phyloP scores from a whole-genome alignment of 331 rosid species.

The Quercus lobata region DNA sequence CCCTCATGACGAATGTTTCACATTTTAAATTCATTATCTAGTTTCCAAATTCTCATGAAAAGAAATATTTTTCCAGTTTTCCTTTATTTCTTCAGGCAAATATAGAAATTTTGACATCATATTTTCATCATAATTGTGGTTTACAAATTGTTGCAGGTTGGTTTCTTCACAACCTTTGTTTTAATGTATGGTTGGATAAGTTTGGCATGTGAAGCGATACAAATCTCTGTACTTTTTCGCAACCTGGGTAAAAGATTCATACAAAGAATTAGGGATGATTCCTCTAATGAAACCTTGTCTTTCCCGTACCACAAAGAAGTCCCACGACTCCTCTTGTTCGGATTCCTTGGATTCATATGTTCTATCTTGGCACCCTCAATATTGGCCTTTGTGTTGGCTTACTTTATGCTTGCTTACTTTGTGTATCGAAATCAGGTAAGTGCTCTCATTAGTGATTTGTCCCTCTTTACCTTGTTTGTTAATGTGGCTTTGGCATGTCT shows the following conservation, averaged over 20 bases:
- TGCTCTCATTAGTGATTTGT: slow-evolving; percentile 6
- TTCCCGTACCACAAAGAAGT: slow-evolving; percentile 93
- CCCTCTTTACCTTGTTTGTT: background rate
- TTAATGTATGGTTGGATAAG: slow-evolving; percentile 95
- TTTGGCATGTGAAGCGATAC: slow-evolving; percentile 78
- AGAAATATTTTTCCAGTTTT: background rate
- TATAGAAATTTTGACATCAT: background rate
- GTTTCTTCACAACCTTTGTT: slow-evolving; percentile 86
- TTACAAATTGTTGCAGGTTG: slow-evolving; percentile 52
- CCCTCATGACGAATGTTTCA: background rate
- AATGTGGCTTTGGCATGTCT: background rate
- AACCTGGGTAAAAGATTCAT: slow-evolving; percentile 47
- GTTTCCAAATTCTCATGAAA: background rate
- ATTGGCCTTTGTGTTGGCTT: slow-evolving; percentile 71
- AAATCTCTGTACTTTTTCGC: slow-evolving; percentile 57
- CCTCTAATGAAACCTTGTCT: slow-evolving; percentile 24
- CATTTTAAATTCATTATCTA: background rate
- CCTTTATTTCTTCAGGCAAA: too few relatives aligned
- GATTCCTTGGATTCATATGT: slow-evolving; percentile 84
- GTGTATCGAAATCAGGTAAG: slow-evolving; percentile 89
- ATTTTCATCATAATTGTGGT: slow-evolving; percentile 8
- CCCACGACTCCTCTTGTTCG: slow-evolving; percentile 80
- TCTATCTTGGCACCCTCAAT: slow-evolving; percentile 83
- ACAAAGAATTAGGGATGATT: slow-evolving; percentile 46
- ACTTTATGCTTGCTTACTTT: slow-evolving; percentile 79